These are phyloP conservation scores for Ananas comosus DNA, from an alignment of 176 grass and related monocot species.

Conservation along the genomic window DNA sequence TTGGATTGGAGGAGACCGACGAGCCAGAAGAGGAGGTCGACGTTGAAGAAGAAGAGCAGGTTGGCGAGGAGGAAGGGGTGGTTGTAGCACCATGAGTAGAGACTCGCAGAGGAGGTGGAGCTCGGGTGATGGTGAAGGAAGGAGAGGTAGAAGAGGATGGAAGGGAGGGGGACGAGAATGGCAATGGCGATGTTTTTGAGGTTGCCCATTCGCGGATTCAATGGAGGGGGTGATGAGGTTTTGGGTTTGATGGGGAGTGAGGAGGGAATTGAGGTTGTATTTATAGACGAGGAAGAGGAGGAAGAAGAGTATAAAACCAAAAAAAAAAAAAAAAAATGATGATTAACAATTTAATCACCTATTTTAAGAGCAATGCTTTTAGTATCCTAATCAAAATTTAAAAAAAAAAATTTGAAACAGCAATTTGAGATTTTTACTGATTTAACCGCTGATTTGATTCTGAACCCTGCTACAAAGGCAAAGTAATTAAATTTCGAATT, in stretches of 20 bases:
- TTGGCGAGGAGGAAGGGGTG: conserved; percentile 85
- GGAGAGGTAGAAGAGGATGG: conserved; percentile 68
- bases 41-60: conserved; percentile 76
- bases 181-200: conserved; percentile 60
- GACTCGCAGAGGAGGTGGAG: background rate
- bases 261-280: conserved; percentile 1
- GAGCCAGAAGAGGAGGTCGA: conserved; percentile 93
- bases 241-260: background rate
- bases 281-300: conserved; percentile 4
- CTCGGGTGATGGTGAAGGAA: conserved; percentile 28
- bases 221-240: background rate
- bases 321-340: background rate
- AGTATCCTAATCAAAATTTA: too few relatives aligned
- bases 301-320: background rate
- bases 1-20: conserved; percentile 72
- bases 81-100: conserved; percentile 53
- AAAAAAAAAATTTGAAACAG: too few relatives aligned
- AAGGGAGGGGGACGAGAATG: conserved; percentile 64
- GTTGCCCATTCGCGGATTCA: conserved; percentile 15
- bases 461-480: too few relatives aligned
- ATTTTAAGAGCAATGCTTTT: background rate
- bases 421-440: too few relatives aligned
- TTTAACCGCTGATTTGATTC: too few relatives aligned
- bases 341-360: background rate
- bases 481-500: too few relatives aligned